A percentile compares a stretch with the other conserved stretches of the same genome.
These are phyloP conservation scores for Starmerella asiatica DNA, from an alignment of 805 yeast genomes.

Conservation along the genomic window DNA sequence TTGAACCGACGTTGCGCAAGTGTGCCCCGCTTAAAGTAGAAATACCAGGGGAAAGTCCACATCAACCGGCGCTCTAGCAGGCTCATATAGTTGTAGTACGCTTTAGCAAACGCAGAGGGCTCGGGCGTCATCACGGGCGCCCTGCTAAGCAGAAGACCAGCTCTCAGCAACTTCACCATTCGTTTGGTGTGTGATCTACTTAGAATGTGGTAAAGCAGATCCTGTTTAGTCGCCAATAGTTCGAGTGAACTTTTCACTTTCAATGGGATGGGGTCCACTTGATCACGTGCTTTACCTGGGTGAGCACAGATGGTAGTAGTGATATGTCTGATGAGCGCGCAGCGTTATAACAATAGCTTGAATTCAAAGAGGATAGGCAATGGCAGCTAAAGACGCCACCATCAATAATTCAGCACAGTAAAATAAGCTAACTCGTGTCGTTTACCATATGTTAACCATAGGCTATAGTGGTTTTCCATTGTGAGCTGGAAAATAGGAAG, in stretches of 20 bases:
- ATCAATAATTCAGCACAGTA: too few species aligned
- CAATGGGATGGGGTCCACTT: too few species aligned
- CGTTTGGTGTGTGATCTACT: background rate
- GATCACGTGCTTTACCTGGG: too few species aligned
- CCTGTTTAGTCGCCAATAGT: background rate
- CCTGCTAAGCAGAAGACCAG: constrained; percentile 55
- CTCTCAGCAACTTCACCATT: constrained; percentile 20
- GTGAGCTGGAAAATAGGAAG: too few species aligned
- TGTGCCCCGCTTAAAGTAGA: constrained; percentile 80
- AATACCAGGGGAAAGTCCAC: constrained; percentile 97
- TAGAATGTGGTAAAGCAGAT: background rate
- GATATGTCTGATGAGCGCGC: too few species aligned
- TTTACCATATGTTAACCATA: too few species aligned
- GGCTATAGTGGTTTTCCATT: too few species aligned
- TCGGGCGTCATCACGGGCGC: constrained; percentile 76
- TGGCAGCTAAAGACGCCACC: too few species aligned
- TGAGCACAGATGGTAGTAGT: too few species aligned
- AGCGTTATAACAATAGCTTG: too few species aligned
- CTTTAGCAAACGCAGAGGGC: constrained; percentile 52
- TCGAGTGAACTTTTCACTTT: background rate
- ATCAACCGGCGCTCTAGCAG: constrained; percentile 78
- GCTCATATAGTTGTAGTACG: constrained; percentile 69
- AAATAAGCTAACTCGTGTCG: too few species aligned
- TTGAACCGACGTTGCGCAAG: constrained; percentile 70
- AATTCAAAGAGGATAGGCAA: too few species aligned